Base-by-base conservation (phyloP, 2,329 filamentous ascomycete genomes). In the Magnaporthales sp. region DNA sequence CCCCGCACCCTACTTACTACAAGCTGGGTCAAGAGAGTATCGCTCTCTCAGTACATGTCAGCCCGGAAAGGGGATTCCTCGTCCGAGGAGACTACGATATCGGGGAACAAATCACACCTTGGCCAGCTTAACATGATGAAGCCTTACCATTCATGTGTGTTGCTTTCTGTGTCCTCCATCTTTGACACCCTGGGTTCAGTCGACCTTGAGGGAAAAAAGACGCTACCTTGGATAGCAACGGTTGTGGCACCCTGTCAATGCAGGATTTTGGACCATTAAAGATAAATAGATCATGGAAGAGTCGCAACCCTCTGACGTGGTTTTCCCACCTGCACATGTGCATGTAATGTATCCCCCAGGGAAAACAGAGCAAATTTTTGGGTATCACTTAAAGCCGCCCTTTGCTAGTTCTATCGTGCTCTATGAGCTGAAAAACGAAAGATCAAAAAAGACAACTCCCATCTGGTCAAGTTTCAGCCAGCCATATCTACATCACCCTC, bases 401-500 rank as follows among this genome's bases (percentile, higher is more conserved):
- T 51, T 51, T 51, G 38, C 38, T 51, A n/a, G 19, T 8, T 51
- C 38, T 51, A 51, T 51, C 32, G 11, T n/a, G 38, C 6, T 51
- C 19, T 19, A n/a, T 51, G 24, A 27, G 24, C 10, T 24, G 10
- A 58, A 58, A 26, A 4, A 13, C 6, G 11, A 51, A 58, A 11
- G 11, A 58, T 27, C 38, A 51, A 8, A 56, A 58, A n/a, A 3
- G 9, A 54, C 24, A 27, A 24, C 54, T 27, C n/a, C 22, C 3
- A 24, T 27, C 54, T 24, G 24, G n/a, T 9, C 26, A 22, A 26
- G 62, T n/a, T 19, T 66, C 61, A 76, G 27, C 70, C 74, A 61
- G 69, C 71, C 73, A 77, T 75, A 65, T 74, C 73, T 13, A 75
- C 70, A 67, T 77, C 73, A 29, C 71, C 71, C 3, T 67, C 71